Base-by-base conservation (phyloP, 108 stramenopile genomes). In the Thalassiosira profunda region DNA sequence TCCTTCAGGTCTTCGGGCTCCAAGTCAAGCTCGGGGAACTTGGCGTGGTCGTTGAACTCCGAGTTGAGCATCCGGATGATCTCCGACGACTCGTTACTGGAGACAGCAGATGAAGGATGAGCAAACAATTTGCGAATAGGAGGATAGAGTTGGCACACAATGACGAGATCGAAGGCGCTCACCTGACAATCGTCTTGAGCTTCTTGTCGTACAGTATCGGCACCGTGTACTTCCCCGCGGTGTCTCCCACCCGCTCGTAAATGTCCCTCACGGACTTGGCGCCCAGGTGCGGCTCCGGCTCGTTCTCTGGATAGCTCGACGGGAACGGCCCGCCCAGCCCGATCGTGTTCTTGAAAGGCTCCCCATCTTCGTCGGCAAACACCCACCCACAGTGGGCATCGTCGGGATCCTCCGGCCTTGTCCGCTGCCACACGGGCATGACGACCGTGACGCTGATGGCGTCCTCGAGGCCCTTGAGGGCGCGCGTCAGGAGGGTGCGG, bases 11-110 rank as follows among this genome's bases (percentile, higher is more conserved):
- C 86, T 29, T 83, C 84, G 4, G 98, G 98, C 57, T 91, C 90
- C 58, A 99, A 74, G 62, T 99, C 96, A 10, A 97, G 47, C 26
- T 80, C 84, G 18, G 93, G 84, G 26, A 84, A 80, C 12, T 46
- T 58, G 11, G 95, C 86, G 55, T 92, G 83, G 4, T 76, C 76
- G 64, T 98, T 88, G 75, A 99, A 99, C 17, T 84, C 84, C 0
- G 88, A 84, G 76, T 98, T 98, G 47, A 99, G 68, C 96, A 99
- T 99, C 58, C 94, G 82, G 7, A 97, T 86, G 71, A 99, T 99
- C 38, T 99, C 98, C 17, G 95, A 82, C 0, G 94, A 96, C 82
- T 99, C 99, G 63, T 98, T 98, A 83, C 91, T n/a, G n/a, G n/a
- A n/a, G n/a, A n/a, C n/a, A n/a, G n/a, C n/a, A n/a, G n/a, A n/a